These are phyloP conservation scores for Lasiodiplodia gonubiensis DNA, from an alignment of 2,329 filamentous ascomycete genomes.

Conservation along the genomic window DNA sequence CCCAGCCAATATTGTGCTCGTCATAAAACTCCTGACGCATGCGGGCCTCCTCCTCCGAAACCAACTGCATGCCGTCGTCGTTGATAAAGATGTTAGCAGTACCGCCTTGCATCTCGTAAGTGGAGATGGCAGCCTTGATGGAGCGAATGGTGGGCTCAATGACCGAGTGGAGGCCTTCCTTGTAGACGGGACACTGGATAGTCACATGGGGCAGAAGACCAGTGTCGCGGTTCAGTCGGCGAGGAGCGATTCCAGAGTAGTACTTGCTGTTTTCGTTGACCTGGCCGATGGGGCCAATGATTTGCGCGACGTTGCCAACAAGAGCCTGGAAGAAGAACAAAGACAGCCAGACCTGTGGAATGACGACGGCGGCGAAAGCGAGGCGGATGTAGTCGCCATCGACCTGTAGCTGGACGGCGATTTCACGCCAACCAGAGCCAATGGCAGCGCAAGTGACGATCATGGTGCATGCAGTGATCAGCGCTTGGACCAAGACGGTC, in stretches of 20 bases:
- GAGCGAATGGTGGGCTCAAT: conserved; percentile 79
- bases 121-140: conserved; percentile 77
- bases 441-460: conserved; percentile 59
- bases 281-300: conserved; percentile 53
- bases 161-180: conserved; percentile 54
- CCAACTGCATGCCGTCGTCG: conserved; percentile 74
- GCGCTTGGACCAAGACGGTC: conserved; percentile 61
- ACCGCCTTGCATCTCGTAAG: conserved; percentile 78
- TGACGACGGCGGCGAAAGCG: conserved; percentile 58
- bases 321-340: conserved; percentile 59
- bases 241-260: conserved; percentile 51
- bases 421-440: conserved; percentile 61
- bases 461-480: conserved; percentile 60
- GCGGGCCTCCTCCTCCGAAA: conserved; percentile 56
- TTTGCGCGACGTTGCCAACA: conserved; percentile 48
- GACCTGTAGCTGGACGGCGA: conserved; percentile 61
- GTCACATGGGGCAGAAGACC: conserved; percentile 60
- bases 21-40: conserved; percentile 56
- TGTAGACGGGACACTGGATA: conserved; percentile 52
- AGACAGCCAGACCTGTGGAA: conserved; percentile 65
- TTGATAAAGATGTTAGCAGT: conserved; percentile 79
- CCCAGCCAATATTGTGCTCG: conserved; percentile 58
- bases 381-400: conserved; percentile 62
- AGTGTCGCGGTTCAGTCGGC: conserved; percentile 44
- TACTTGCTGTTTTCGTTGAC: conserved; percentile 53